Base-by-base conservation (phyloP, 106 monocot genomes). In the Phalaenopsis aphrodite region DNA sequence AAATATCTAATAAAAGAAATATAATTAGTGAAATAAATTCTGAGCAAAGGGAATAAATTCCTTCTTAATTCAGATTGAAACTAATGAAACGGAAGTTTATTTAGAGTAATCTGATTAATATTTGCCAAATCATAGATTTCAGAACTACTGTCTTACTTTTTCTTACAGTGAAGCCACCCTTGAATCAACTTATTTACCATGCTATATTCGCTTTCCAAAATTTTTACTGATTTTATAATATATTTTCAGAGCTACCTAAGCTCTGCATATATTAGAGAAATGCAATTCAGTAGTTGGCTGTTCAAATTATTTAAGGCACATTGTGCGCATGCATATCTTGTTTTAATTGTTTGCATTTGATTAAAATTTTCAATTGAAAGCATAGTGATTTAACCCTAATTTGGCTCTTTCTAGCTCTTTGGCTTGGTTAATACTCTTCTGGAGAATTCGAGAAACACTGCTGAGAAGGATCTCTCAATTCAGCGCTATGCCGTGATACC, bases 401-500 rank as follows among this genome's bases (percentile, higher is more conserved):
- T 76, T 52, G 14, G 8, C 42, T 81, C 42, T 23, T 78, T 86
- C 56, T 87, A 99, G 98, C 94, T 99, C 81, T 99, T 99, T 82
- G 98, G 98, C 42, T 72, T 99, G 81, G 98, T 99, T 49, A 99
- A 99, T 77, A 99, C 98, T 80, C 92, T 99, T 42, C 81, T 99
- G 16, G 98, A 90, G 81, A 99, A 99, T 78, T 93, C 98, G 80
- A 94, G 94, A 80, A 99, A 94, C 79, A 99, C 98, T 55, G 76
- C 92, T 75, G 98, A 94, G 57, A 99, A 95, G 76, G 98, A 95
- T 86, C 91, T 99, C 49, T 95, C 92, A 41, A 99, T 99, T 82
- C 94, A 99, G 74, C 91, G 98, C 52, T 99, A 99, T 86, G 87
- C 92, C 21, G 98, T 99, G 64, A 99, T 99, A 83, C 98, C 98